Conservation (phyloP, 1,284 basidiomycete genomes). For the Bondarzewia mesenterica region DNA sequence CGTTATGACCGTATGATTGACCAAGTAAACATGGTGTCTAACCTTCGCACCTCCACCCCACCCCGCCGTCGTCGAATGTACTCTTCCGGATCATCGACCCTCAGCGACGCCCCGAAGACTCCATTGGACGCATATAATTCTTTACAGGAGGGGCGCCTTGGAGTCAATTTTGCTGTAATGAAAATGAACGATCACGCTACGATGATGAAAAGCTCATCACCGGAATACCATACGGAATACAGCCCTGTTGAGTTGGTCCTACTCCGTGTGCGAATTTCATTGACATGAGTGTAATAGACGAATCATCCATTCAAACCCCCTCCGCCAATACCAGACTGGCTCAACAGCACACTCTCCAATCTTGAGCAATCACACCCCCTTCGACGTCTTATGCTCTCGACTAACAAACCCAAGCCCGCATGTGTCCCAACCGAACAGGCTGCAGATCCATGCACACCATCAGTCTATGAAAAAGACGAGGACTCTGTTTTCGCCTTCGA, state of each 20-base stretch:
- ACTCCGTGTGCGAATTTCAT: neutral
- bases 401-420: slow-evolving; percentile 2
- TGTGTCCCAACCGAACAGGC: slow-evolving; percentile 7
- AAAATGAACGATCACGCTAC: slow-evolving; percentile 25
- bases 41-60: slow-evolving; percentile 14
- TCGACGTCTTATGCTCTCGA: slow-evolving; percentile 27
- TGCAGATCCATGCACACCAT: neutral
- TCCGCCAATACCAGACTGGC: slow-evolving; percentile 35
- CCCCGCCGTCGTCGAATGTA: slow-evolving; percentile 22
- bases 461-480: neutral
- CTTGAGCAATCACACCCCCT: slow-evolving; percentile 37
- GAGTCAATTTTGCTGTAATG: slow-evolving; percentile 33
- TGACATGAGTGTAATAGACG: slow-evolving; percentile 1
- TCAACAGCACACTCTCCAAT: slow-evolving; percentile 32
- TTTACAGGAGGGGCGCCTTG: slow-evolving; percentile 24
- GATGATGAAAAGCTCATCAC: neutral
- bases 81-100: slow-evolving; percentile 39
- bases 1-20: slow-evolving; percentile 61
- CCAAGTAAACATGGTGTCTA: slow-evolving; percentile 35
- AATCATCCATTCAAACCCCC: slow-evolving; percentile 3
- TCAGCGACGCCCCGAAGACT: slow-evolving; percentile 32
- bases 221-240: neutral
- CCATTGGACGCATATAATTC: slow-evolving; percentile 34
- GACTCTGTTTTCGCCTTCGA: slow-evolving; percentile 3
- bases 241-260: neutral